Percentiles rank a stretch among this genome's conserved stretches.
Conservation (phyloP, 208 protist genomes). For the Trypanosoma mega region DNA sequence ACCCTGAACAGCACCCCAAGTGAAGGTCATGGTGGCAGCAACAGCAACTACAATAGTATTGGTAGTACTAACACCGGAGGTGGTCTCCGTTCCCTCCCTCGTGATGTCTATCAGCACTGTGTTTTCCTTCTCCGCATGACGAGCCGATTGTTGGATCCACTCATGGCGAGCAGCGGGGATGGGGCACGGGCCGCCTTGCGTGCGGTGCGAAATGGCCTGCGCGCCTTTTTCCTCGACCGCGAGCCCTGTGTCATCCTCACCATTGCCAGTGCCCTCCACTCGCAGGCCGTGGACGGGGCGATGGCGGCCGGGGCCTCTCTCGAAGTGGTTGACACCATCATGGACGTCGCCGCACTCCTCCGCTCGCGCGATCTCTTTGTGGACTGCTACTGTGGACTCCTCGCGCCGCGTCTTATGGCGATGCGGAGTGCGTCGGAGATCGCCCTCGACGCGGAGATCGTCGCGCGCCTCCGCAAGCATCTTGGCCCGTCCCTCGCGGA, state of each 20-base stretch:
- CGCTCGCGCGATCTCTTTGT: constrained; percentile 63
- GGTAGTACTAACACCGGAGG: too few species aligned
- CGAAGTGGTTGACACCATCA: constrained; percentile 57
- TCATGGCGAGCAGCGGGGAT: constrained; percentile 6
- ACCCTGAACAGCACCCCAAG: constrained; percentile 1
- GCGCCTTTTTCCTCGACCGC: constrained; percentile 47
- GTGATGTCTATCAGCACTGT: constrained; percentile 27
- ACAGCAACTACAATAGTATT: too few species aligned
- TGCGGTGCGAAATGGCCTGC: constrained; percentile 49
- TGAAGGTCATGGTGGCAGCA: too few species aligned
- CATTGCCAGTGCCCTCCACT: constrained; percentile 54
- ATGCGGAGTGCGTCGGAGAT: constrained; percentile 27
- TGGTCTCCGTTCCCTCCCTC: constrained; percentile 7
- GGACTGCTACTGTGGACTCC: constrained; percentile 42
- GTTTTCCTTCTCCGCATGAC: constrained; percentile 22
- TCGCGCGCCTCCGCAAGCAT: constrained; percentile 41
- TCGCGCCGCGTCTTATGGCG: constrained; percentile 50
- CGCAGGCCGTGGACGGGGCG: constrained; percentile 20
- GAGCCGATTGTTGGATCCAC: constrained; percentile 17
- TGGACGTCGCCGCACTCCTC: constrained; percentile 70
- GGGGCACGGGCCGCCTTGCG: constrained; percentile 22
- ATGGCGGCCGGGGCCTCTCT: constrained; percentile 15
- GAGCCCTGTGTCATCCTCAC: constrained; percentile 50
- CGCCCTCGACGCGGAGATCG: constrained; percentile 50
- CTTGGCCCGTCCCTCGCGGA: constrained; percentile 42